phyloP scores from a whole-genome alignment of 306 rosid genomes.

The Trichosanthes truncata region DNA sequence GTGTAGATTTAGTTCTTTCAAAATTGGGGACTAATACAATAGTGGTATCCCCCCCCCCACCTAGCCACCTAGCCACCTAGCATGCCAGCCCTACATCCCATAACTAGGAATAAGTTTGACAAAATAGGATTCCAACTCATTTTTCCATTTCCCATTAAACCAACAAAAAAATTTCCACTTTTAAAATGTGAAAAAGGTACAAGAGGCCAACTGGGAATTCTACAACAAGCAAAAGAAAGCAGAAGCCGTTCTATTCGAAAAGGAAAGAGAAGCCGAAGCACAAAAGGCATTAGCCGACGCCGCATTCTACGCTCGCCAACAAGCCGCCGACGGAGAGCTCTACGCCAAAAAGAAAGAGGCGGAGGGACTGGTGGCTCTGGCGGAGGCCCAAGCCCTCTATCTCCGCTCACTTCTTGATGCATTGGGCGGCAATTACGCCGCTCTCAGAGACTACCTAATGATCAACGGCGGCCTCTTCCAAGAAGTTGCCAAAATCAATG shows the following conservation, averaged over 20 bases:
- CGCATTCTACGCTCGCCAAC: constrained; percentile 17
- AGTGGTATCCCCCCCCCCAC: too few relatives aligned
- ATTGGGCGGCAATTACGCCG: constrained; percentile 19
- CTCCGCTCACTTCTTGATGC: constrained; percentile 11
- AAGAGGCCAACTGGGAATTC: constrained; percentile 30
- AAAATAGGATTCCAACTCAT: too few relatives aligned
- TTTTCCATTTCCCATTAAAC: too few relatives aligned
- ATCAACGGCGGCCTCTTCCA: constrained; percentile 21
- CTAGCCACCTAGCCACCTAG: too few relatives aligned
- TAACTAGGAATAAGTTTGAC: too few relatives aligned
- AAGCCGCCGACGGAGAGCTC: constrained; percentile 19
- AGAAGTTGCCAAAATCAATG: constrained; percentile 25
- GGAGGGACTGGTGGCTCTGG: constrained; percentile 24
- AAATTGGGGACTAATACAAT: too few relatives aligned
- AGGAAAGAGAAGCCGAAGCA: constrained; percentile 21
- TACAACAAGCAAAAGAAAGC: constrained; percentile 29
- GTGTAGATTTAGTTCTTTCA: too few relatives aligned
- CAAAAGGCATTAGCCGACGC: constrained; percentile 20
- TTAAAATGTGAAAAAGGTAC: constrained; percentile 14
- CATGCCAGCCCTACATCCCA: too few relatives aligned
- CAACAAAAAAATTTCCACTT: background rate
- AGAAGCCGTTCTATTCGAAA: constrained; percentile 14
- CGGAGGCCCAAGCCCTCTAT: constrained; percentile 24
- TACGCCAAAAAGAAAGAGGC: constrained; percentile 33
- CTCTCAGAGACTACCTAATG: constrained; percentile 24